Evolutionary conservation across 352 stramenopile species (phyloP), one percentile per base, ranked within the genome.

Genomic region (Thalassiosira ordinaria): DNA sequence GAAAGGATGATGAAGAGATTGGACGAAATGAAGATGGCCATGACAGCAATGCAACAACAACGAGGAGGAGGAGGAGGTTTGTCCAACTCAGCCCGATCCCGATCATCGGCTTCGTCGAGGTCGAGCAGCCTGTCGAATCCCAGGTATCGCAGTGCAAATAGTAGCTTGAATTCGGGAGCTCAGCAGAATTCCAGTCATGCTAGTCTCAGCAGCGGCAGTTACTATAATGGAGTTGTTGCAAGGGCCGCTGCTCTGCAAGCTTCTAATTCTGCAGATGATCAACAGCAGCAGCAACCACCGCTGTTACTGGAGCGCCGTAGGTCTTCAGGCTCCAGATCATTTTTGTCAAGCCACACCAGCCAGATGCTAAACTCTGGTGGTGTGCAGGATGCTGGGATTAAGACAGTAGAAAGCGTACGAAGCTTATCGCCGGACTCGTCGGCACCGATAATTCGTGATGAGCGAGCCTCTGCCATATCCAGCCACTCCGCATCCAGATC

Each of bases 191-290:
- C 46, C 2, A 22, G 2, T 13, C 1, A 6, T 39, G 11, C 22
- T 27, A 57, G 39, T 51, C 2, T 52, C 22, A 57, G 55, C 39
- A 74, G 55, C 64, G 63, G 46, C n/a, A 80, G 72, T 51, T 57
- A 69, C 37, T 80, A 73, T 46, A 60, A 56, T 27, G 56, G 41
- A 9, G 60, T 74, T 14, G 20, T 80, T 27, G 53, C 63, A 20
- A 62, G 62, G 35, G 55, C 63, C 52, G 51, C 39, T 57, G 33
- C 41, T 16, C 39, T 72, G 37, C 60, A 68, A 60, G n/a, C n/a
- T n/a, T 59, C 39, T 1, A 20, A 37, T 66, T n/a, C 6, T 74
- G 29, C 1, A 18, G 13, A 53, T 29, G n/a, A n/a, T n/a, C 3
- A 33, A 3, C 46, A 53, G 13, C 46, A 53, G 46, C 18, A 20